phyloP scores from a whole-genome alignment of 2,329 filamentous ascomycete species.

The Penicillium sp. region DNA sequence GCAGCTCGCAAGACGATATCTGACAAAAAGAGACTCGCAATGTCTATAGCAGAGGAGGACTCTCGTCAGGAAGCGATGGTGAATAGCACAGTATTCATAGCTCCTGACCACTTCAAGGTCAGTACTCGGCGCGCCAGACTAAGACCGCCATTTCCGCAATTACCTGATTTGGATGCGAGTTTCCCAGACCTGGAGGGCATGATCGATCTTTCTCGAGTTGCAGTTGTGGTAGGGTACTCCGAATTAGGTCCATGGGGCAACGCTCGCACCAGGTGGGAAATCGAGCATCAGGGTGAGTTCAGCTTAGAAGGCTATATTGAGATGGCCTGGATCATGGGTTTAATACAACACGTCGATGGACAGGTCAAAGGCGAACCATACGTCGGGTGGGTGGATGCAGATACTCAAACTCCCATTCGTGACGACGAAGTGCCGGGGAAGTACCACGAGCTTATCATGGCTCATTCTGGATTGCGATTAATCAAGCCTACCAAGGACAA shows the following conservation, averaged over 20 bases:
- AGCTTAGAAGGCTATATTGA: slow-evolving; percentile 97
- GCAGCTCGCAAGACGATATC: slow-evolving; percentile 26
- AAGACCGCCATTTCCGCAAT: slow-evolving; percentile 15
- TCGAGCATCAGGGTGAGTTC: slow-evolving; percentile 95
- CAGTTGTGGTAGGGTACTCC: slow-evolving; percentile 48
- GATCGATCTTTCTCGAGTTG: slow-evolving; percentile 43
- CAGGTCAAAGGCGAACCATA: slow-evolving; percentile 93
- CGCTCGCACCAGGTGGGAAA: slow-evolving; percentile 96
- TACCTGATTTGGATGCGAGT: slow-evolving; percentile 7
- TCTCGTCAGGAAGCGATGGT: slow-evolving; percentile 17
- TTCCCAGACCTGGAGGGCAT: slow-evolving; percentile 36
- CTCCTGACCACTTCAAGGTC: not conserved
- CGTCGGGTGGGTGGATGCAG: slow-evolving; percentile 68
- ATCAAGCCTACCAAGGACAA: slow-evolving; percentile 82
- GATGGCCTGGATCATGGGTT: slow-evolving; percentile 99
- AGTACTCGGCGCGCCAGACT: slow-evolving; percentile 18
- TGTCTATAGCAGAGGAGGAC: slow-evolving; percentile 30
- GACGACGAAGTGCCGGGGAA: slow-evolving; percentile 21
- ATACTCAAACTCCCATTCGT: slow-evolving; percentile 16
- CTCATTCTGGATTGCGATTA: slow-evolving; percentile 90
- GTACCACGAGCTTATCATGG: slow-evolving; percentile 64
- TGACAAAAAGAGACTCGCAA: slow-evolving; percentile 27
- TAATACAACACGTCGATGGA: slow-evolving; percentile 98
- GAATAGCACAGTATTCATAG: not conserved
- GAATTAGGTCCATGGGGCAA: slow-evolving; percentile 83